A percentile compares a stretch with the other conserved stretches of the same genome.
phyloP scores from a whole-genome alignment of 2,329 filamentous ascomycete genomes.

The Penicillium sp. region DNA sequence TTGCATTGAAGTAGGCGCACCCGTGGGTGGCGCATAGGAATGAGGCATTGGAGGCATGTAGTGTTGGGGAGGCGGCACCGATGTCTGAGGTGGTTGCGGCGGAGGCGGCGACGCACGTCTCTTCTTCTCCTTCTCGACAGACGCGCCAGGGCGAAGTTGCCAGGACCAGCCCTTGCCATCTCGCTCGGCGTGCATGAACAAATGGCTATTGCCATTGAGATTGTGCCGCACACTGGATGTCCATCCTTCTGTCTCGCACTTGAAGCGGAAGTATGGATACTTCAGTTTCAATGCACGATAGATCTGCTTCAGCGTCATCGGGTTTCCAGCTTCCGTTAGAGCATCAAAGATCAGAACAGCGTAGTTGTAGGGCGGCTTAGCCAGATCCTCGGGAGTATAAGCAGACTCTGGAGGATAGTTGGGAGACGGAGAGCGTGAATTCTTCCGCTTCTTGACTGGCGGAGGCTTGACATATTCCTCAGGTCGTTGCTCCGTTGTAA shows the following conservation, averaged over 20 bases:
- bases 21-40: conserved; percentile 33
- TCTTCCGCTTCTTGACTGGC: conserved; percentile 54
- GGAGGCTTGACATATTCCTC: conserved; percentile 47
- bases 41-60: conserved; percentile 40
- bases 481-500: conserved; percentile 39
- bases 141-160: conserved; percentile 61
- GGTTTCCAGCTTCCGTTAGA: conserved; percentile 57
- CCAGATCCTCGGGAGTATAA: conserved; percentile 64
- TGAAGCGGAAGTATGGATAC: conserved; percentile 64
- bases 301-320: conserved; percentile 67
- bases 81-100: conserved; percentile 35
- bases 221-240: conserved; percentile 69
- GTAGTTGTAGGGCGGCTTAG: conserved; percentile 64
- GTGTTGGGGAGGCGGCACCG: conserved; percentile 33
- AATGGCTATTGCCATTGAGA: conserved; percentile 58
- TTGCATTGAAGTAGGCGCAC: conserved; percentile 32
- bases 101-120: conserved; percentile 50
- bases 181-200: conserved; percentile 62
- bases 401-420: conserved; percentile 61
- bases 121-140: conserved; percentile 61
- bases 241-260: conserved; percentile 66
- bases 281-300: conserved; percentile 65
- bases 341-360: conserved; percentile 66
- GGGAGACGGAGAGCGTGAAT: conserved; percentile 62
- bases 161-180: conserved; percentile 66